These are phyloP conservation scores for Cryptosporidium muris DNA, from an alignment of 169 alveolate genomes.

Conservation along the genomic window DNA sequence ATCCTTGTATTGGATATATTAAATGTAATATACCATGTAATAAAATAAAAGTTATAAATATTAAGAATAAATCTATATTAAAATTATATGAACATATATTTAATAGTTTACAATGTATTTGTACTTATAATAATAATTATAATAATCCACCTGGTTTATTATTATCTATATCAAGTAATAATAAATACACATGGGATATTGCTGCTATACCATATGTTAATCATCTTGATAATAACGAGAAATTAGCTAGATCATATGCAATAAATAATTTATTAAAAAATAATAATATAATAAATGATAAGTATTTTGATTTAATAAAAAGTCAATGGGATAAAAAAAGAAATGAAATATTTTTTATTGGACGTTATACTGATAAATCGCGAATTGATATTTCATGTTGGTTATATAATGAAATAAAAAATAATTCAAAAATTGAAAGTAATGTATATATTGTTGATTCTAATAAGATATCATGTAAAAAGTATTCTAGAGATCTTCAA, in stretches of 20 bases:
- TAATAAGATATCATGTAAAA: conserved; percentile 49
- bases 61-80: not conserved
- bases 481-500: conserved; percentile 33
- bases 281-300: conserved; percentile 2
- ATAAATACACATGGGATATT: conserved; percentile 19
- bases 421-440: not conserved
- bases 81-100: conserved; percentile 3
- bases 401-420: not conserved
- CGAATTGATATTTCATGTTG: conserved; percentile 39
- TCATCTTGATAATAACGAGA: conserved; percentile 35
- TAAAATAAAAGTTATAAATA: not conserved
- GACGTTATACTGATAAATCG: conserved; percentile 47
- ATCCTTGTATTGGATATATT: conserved; percentile 23
- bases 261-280: not conserved
- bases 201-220: conserved; percentile 58
- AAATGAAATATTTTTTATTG: conserved; percentile 34
- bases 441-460: conserved; percentile 44
- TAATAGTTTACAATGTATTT: conserved; percentile 40
- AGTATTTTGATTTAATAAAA: not conserved
- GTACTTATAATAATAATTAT: not conserved
- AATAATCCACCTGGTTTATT: not conserved
- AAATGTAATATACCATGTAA: conserved; percentile 38
- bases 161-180: conserved; percentile 18
- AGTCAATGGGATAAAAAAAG: conserved; percentile 8
- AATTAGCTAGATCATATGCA: conserved; percentile 15